Conservation (phyloP, 2,329 filamentous ascomycete genomes). For the Penicillium griseofulvum region DNA sequence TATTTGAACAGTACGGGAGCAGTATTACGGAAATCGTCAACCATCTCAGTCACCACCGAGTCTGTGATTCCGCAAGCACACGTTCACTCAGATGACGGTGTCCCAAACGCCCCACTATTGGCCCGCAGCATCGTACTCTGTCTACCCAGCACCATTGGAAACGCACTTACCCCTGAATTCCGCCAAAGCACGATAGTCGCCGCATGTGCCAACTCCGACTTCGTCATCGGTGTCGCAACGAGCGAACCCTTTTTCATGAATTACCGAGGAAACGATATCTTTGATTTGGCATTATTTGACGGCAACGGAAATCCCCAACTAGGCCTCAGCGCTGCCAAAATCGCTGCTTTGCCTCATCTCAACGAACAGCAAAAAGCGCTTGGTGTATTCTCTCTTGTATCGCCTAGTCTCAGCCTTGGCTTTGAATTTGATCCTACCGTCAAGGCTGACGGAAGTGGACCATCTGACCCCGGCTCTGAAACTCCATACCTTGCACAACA, state of each 20-base stretch:
- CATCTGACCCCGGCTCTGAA: slow-evolving; percentile 3
- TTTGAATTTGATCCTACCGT: slow-evolving; percentile 17
- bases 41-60: slow-evolving; percentile 41
- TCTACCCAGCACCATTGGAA: slow-evolving; percentile 32
- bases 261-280: slow-evolving; percentile 29
- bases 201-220: slow-evolving; percentile 41
- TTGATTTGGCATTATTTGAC: slow-evolving; percentile 22
- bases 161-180: slow-evolving; percentile 35
- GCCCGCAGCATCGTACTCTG: slow-evolving; percentile 38
- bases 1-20: slow-evolving; percentile 25
- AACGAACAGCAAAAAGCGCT: slow-evolving; percentile 18
- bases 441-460: slow-evolving; percentile 4
- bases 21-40: slow-evolving; percentile 37
- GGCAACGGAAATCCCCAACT: slow-evolving; percentile 15
- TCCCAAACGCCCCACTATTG: slow-evolving; percentile 35
- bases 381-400: slow-evolving; percentile 29
- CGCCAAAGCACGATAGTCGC: slow-evolving; percentile 37
- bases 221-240: slow-evolving; percentile 39
- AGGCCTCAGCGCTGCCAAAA: slow-evolving; percentile 5
- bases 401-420: slow-evolving; percentile 7
- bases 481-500: slow-evolving; percentile 11
- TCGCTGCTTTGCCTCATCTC: slow-evolving; percentile 15
- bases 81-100: slow-evolving; percentile 22
- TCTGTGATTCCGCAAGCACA: slow-evolving; percentile 38
- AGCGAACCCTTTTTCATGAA: slow-evolving; percentile 37